Base-by-base conservation (phyloP, 169 alveolate genomes). In the Eimeria falciformis region DNA sequence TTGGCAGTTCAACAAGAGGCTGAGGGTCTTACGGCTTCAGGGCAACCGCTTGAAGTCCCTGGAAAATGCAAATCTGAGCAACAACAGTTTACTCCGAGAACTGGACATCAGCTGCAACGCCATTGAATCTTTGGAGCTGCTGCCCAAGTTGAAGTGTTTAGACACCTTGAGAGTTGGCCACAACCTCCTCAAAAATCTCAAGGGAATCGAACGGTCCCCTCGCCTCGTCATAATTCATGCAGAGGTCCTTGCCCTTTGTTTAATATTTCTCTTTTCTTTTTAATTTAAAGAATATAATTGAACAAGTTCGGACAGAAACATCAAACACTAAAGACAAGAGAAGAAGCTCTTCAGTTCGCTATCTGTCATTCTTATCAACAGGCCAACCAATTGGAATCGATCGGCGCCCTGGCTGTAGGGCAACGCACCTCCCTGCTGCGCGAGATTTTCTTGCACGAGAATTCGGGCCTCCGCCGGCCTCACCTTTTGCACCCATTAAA, bases 1-100 rank as follows among this genome's bases (percentile, higher is more conserved):
- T 88, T 88, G 93, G 93, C 83, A 81, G 29, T 73, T 88, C 82
- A 88, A 88, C 81, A 50, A 53, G 40, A 87, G 93, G n/a, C 43
- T 88, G 55, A 75, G 93, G 55, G 78, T 88, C 27, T 69, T 88
- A 82, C 47, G 50, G 47, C 93, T 88, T 29, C 81, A 53, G 5
- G 89, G 93, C 55, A 88, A 88, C 81, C 58, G 50, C 14, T 18
- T 88, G 17, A 23, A 45, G 21, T 88, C 87, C 6, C 78, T 88
- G 43, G 69, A 43, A 9, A 37, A 9, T 7, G 93, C 89, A 5
- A 46, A 79, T 69, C n/a, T 88, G 5, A 43, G 46, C 21, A 55
- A 18, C 46, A 88, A 88, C 55, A 81, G 53, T 7, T 73, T 88
- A 50, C 55, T 88, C 43, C 83, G 87, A 45, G 88, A 88, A 33